Evolutionary conservation across 805 yeast genomes (phyloP).

Genomic region (Saturnispora gosingensis): DNA sequence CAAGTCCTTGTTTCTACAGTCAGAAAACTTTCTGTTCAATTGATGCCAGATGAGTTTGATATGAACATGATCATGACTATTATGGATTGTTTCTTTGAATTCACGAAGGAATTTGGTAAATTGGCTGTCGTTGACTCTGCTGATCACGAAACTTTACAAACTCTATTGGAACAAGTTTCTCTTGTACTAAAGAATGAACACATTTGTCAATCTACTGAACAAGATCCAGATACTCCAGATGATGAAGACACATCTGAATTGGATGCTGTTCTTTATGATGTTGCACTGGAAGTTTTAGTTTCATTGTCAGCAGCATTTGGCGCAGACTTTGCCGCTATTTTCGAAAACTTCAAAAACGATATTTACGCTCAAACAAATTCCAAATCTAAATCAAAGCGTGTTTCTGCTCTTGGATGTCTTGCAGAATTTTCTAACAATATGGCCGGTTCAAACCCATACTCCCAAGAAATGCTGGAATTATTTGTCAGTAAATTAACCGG

Average conservation of each 20-base stretch:
- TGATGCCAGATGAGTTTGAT: conserved; percentile 75
- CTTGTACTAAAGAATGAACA: conserved; percentile 73
- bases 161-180: conserved; percentile 62
- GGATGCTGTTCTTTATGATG: conserved; percentile 68
- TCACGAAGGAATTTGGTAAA: conserved; percentile 64
- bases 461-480: conserved; percentile 60
- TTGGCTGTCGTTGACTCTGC: conserved; percentile 55
- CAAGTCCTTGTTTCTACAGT: conserved; percentile 54
- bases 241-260: conserved; percentile 46
- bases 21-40: conserved; percentile 53
- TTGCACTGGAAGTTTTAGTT: conserved; percentile 79
- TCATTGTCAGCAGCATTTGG: conserved; percentile 70
- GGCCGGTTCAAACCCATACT: conserved; percentile 54
- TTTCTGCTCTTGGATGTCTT: conserved; percentile 76
- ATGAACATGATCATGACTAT: conserved; percentile 70
- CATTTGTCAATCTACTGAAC: conserved; percentile 70
- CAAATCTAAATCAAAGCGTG: conserved; percentile 66
- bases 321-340: conserved; percentile 62
- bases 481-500: conserved; percentile 61
- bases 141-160: conserved; percentile 48
- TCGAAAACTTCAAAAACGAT: conserved; percentile 59
- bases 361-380: conserved; percentile 49
- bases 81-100: conserved; percentile 63
- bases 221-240: conserved; percentile 27
- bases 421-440: conserved; percentile 83